These are phyloP conservation scores for Lecanoromycetidae sp. DNA, from an alignment of 2,329 filamentous ascomycete species.

Conservation along the genomic window DNA sequence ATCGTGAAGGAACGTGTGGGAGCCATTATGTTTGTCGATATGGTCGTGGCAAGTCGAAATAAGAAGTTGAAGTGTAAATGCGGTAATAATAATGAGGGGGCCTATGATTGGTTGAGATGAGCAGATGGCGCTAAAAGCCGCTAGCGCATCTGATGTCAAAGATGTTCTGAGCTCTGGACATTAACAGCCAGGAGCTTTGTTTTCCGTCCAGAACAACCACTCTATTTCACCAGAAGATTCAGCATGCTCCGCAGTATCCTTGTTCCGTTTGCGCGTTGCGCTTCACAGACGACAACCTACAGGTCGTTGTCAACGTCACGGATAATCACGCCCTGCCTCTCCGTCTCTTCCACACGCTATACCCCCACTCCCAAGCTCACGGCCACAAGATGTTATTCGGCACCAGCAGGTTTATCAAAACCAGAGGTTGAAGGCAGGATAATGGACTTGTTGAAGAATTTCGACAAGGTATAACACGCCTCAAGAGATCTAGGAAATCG, in stretches of 20 bases:
- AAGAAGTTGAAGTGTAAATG: background rate
- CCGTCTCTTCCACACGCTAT: conserved; percentile 50
- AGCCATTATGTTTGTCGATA: conserved; percentile 29
- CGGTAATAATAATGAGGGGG: background rate
- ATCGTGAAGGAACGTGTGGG: conserved; percentile 36
- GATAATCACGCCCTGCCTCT: conserved; percentile 44
- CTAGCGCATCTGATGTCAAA: conserved; percentile 9
- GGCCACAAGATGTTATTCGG: conserved; percentile 75
- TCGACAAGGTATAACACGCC: conserved; percentile 65
- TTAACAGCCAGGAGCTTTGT: background rate
- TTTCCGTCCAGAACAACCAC: background rate
- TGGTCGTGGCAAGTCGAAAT: background rate
- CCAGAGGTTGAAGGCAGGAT: conserved; percentile 84
- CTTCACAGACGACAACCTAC: conserved; percentile 7
- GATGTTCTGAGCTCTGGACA: conserved; percentile 1
- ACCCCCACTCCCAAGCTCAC: conserved; percentile 47
- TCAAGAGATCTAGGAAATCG: conserved; percentile 1
- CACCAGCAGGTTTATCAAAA: conserved; percentile 64
- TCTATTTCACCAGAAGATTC: background rate
- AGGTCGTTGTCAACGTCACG: conserved; percentile 39
- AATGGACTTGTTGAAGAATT: conserved; percentile 83
- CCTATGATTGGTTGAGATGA: conserved; percentile 7
- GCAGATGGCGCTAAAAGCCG: background rate
- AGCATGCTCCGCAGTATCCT: conserved; percentile 39
- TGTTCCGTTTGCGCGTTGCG: conserved; percentile 56